Conservation (phyloP, 129 eudicot genomes). For the Daucus carota region DH1_v3.0 NC_030383.2:1633501-1634000, state of each 20-base stretch:
- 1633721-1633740: neutral
- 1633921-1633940: conserved; percentile 65
- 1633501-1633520: too few relatives aligned
- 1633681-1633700: neutral
- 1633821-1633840: neutral
- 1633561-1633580: too few relatives aligned
- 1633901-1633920: conserved; percentile 69
- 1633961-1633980: conserved; percentile 29
- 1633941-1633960: conserved; percentile 44
- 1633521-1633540: too few relatives aligned
- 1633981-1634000: neutral
- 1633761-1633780: too few relatives aligned
- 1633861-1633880: conserved; percentile 73
- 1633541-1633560: too few relatives aligned
- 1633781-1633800: neutral
- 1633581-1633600: conserved; percentile 69
- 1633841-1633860: conserved; percentile 52
- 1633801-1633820: neutral
- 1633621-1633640: neutral
- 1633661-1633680: neutral
- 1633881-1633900: conserved; percentile 63
- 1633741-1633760: neutral
- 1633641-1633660: neutral
- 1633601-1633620: neutral
- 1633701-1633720: neutral